Percentiles rank a stretch among this genome's conserved stretches.
Conservation (phyloP, 139 green algal species). For the Astrephomene gubernaculifera region DNA sequence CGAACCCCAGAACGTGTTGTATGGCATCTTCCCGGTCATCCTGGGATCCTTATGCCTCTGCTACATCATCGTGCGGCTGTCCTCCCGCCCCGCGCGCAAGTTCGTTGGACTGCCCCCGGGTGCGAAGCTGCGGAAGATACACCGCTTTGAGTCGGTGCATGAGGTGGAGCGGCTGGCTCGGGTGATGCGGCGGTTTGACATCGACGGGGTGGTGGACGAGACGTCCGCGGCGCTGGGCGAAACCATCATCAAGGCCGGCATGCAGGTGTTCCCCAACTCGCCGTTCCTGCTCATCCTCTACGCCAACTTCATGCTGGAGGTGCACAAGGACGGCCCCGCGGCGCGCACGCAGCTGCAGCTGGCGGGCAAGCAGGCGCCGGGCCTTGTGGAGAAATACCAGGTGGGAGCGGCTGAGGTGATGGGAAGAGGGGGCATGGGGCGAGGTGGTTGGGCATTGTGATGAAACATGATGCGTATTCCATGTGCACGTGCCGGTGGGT, state of each 20-base stretch:
- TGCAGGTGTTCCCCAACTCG: slow-evolving; percentile 46
- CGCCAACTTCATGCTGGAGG: slow-evolving; percentile 55
- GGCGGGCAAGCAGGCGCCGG: slow-evolving; percentile 46
- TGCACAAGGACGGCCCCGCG: slow-evolving; percentile 52
- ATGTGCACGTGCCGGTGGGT: too few relatives aligned
- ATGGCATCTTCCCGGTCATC: slow-evolving; percentile 39
- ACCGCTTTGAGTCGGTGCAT: slow-evolving; percentile 38
- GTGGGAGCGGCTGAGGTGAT: not conserved
- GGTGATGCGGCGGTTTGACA: slow-evolving; percentile 49
- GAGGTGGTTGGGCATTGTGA: too few relatives aligned
- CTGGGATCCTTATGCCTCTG: not conserved
- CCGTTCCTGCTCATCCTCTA: slow-evolving; percentile 51
- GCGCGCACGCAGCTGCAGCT: slow-evolving; percentile 61
- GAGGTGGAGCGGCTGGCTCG: slow-evolving; percentile 39
- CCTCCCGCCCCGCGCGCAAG: slow-evolving; percentile 3
- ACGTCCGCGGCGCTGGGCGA: slow-evolving; percentile 33
- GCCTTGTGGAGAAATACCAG: slow-evolving; percentile 48
- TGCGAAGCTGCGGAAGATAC: slow-evolving; percentile 32
- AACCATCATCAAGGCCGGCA: slow-evolving; percentile 48
- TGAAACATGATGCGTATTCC: too few relatives aligned
- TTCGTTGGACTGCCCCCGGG: slow-evolving; percentile 22
- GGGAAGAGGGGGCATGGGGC: too few relatives aligned
- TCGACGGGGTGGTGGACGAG: slow-evolving; percentile 11
- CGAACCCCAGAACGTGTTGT: slow-evolving; percentile 52
- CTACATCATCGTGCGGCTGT: slow-evolving; percentile 16